Evolutionary conservation across 192 early-diverging fungal species (phyloP), one percentile per base, ranked within the genome.

Genomic region (Allomyces macrogynus): DNA sequence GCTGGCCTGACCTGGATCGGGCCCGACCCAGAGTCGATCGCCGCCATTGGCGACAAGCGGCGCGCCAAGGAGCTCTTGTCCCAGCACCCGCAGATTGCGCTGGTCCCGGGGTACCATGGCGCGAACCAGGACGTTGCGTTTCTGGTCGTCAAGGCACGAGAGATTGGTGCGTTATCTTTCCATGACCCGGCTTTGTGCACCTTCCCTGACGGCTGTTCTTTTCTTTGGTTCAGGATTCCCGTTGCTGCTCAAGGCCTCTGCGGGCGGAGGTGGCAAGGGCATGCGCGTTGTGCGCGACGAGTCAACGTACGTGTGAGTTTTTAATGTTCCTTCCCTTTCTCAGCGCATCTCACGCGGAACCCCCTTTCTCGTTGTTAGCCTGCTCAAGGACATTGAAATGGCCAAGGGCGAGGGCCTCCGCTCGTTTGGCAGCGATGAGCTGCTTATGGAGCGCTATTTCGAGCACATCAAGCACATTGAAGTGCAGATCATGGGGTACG

Each of bases 71-170:
- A 78, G 57, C 71, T 81, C n/a, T 68, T 83, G 22, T 66, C 73
- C 43, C 67, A 82, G 65, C 76, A 76, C 18, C 71, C 77, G 14
- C 71, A 75, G 1, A 80, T 86, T 10, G 80, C 83, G 2, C 64
- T 82, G 20, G 78, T 86, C 40, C 84, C 84, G 10, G 83, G 84
- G 25, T 86, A 85, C 70, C 80, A 86, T 65, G 84, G 81, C 63
- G 70, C 67, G 5, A 75, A 84, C 66, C 83, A 84, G 65, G 70
- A 62, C 24, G 43, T 80, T 8, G 78, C 76, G 12, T 67, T 64
- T 43, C 70, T 85, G 63, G 74, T 73, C n/a, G 62, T 65, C 12
- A 77, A 80, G 54, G 81, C 80, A 1, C 69, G 73, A 22, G 62
- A 42, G 44, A 75, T 81, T 44, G 74, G 70, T 75, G 62, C 62